phyloP scores from a whole-genome alignment of 1,284 basidiomycete genomes.

The Cryptococcus wingfieldii region DNA sequence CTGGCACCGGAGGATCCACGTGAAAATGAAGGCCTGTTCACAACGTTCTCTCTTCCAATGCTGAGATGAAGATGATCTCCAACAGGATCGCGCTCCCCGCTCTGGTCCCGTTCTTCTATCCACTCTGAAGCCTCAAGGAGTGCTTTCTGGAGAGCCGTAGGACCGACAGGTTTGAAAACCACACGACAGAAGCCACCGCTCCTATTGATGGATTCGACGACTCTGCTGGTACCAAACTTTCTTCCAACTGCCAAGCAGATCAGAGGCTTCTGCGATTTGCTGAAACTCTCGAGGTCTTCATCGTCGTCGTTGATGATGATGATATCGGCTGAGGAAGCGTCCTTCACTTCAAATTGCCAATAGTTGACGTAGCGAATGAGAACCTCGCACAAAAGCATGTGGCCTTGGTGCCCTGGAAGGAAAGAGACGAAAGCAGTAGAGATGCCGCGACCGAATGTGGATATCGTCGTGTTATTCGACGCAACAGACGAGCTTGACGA shows the following conservation, averaged over 20 bases:
- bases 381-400: slow-evolving; percentile 62
- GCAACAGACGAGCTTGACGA: slow-evolving; percentile 10
- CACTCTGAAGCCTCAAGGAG: slow-evolving; percentile 69
- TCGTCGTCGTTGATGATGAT: slow-evolving; percentile 79
- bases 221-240: slow-evolving; percentile 55
- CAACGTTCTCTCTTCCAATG: not conserved
- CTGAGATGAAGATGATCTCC: not conserved
- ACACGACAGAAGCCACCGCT: slow-evolving; percentile 83
- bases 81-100: not conserved
- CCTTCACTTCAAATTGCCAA: slow-evolving; percentile 67
- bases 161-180: slow-evolving; percentile 84
- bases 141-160: slow-evolving; percentile 64
- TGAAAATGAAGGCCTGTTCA: slow-evolving; percentile 28
- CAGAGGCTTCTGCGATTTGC: slow-evolving; percentile 29
- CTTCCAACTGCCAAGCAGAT: slow-evolving; percentile 63
- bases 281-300: slow-evolving; percentile 57
- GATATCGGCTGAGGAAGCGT: slow-evolving; percentile 60
- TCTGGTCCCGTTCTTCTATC: slow-evolving; percentile 37
- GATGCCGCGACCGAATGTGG: slow-evolving; percentile 50
- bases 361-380: slow-evolving; percentile 67
- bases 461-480: slow-evolving; percentile 2
- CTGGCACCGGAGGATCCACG: slow-evolving; percentile 31
- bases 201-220: slow-evolving; percentile 46
- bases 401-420: slow-evolving; percentile 62
- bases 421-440: slow-evolving; percentile 72